These are phyloP conservation scores for Monilinia laxa DNA, from an alignment of 2,329 filamentous ascomycete genomes.

Conservation along the genomic window DNA sequence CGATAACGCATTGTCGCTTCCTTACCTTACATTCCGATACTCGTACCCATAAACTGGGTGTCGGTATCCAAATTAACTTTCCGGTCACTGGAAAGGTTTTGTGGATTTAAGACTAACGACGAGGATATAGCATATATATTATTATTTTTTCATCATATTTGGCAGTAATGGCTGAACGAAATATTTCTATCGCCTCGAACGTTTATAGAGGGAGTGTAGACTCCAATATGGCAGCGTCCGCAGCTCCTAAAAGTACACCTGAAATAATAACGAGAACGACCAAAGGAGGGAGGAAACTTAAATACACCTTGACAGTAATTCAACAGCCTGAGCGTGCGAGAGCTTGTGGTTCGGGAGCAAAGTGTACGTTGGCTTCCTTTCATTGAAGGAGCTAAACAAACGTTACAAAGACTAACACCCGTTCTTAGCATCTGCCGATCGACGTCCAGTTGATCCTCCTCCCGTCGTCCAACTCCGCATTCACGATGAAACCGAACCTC, in stretches of 20 bases:
- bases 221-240: slow-evolving; percentile 25
- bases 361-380: slow-evolving; percentile 62
- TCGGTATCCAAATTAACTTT: slow-evolving; percentile 25
- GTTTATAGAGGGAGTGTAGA: slow-evolving; percentile 19
- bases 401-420: background rate
- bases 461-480: slow-evolving; percentile 91
- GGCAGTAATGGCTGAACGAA: slow-evolving; percentile 19
- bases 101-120: slow-evolving; percentile 18
- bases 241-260: background rate
- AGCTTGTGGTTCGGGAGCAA: slow-evolving; percentile 92
- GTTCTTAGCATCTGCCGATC: slow-evolving; percentile 33
- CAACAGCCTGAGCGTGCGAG: slow-evolving; percentile 93
- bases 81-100: slow-evolving; percentile 14
- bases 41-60: slow-evolving; percentile 25
- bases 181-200: slow-evolving; percentile 22
- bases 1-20: slow-evolving; percentile 27
- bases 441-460: slow-evolving; percentile 51
- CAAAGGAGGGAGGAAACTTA: slow-evolving; percentile 72
- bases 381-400: background rate
- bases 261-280: slow-evolving; percentile 50
- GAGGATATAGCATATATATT: slow-evolving; percentile 15
- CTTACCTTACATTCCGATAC: slow-evolving; percentile 11
- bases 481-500: slow-evolving; percentile 59
- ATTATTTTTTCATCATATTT: background rate
- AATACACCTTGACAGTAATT: slow-evolving; percentile 80